Evolutionary conservation across 805 yeast species (phyloP), one percentile per base, ranked within the genome.

Genomic region (Ogataea dorogensis): DNA sequence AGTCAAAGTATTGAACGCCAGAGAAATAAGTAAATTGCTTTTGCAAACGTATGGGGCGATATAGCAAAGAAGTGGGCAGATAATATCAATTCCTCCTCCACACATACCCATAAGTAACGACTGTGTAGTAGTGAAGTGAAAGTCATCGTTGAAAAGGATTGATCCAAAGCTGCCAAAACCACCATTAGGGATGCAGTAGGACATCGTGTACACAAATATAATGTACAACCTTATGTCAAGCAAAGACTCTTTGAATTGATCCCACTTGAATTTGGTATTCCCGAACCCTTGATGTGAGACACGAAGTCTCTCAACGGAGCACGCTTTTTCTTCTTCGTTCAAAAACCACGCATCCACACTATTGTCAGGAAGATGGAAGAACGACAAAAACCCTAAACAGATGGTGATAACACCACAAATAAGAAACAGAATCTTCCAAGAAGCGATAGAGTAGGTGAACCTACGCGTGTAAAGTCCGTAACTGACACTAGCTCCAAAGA

Each of bases 381-480:
- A 28, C 17, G 46, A 34, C 11, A 44, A 36, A 7, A 70, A 33
- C 5, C 83, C 84, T 14, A 77, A 51, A 10, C 69, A 50, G 3
- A 78, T 56, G 3, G 85, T 79, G 42, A 74, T 64, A 8, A 66
- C 56, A 17, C 89, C 91, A 28, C 75, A 69, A 22, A 79, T 63
- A 33, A 81, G 56, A 53, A 73, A 81, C 5, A 78, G 56, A 10
- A 75, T 56, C 49, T 73, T 75, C 88, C 88, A 82, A 3, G 79
- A 66, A 4, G 56, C 65, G 5, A 77, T 56, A 15, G 68, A 73
- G 68, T 75, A 66, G 2, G 47, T 28, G 14, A 29, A 24, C 13
- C 30, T 59, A 69, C 19, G 56, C 25, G n/a, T 54, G 60, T 58
- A 64, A 4, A 77, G 56, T 13, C 67, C 42, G 51, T 66, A 72